Base-by-base conservation (phyloP, 164 flowering plant species). In the Dillenia suffruticosa region DNA sequence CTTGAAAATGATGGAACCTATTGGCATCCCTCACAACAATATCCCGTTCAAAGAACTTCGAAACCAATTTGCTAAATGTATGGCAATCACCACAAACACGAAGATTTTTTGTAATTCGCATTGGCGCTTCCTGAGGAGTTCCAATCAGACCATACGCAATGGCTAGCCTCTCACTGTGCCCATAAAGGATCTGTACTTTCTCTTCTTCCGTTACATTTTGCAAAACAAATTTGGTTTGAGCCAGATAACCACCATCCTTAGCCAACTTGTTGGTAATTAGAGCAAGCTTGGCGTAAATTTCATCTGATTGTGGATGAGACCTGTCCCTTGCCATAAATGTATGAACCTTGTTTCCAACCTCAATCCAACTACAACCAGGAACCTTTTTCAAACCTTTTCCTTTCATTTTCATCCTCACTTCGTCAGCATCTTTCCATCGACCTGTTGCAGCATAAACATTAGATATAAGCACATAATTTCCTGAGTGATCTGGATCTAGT, bases 131-230 rank as follows among this genome's bases (percentile, higher is more conserved):
- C 4, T 58, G 63, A 15, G 79, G 49, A n/a, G 83, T 73, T 9
- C 47, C 63, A 54, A 89, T 74, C 56, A 92, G 61, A 51, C 86
- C 87, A 67, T 81, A 86, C 0, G 94, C 86, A 70, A 89, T 78
- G 43, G 96, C 95, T 58, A 92, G 79, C 74, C 92, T 83, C 76
- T 90, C 95, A 71, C 95, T 86, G 49, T 90, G 95, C 47, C 88
- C 89, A 63, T 80, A 52, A 24, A 92, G 79, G 78, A 87, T 75
- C 74, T 76, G 67, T 22, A 69, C 69, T 74, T 89, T 92, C 70
- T 87, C 86, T 63, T 80, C 79, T 68, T 87, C 92, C 26, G 59
- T 73, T 6, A 87, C 81, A 64, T 92, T 66, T 16, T 82, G 94
- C 74, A 87, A 70, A 44, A 87, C 87, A 63, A 63, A 84, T 63